A percentile compares a stretch with the other conserved stretches of the same genome.
These are phyloP conservation scores for Cryptosporidium parvum DNA, from an alignment of 169 alveolate genomes.

Conservation along the genomic window DNA sequence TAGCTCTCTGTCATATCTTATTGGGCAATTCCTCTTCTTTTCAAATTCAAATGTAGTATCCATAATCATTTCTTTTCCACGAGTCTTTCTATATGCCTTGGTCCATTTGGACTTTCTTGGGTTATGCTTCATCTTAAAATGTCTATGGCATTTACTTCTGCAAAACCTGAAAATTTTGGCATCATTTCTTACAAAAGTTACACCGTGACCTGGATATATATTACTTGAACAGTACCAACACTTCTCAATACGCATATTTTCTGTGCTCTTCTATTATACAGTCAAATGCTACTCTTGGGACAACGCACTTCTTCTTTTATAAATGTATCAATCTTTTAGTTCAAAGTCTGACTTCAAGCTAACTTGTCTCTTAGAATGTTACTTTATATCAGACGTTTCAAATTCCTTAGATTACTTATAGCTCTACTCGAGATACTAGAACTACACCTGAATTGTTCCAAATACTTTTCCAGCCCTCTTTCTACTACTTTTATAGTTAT, in stretches of 20 bases:
- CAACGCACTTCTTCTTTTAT: background rate
- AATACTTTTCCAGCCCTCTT: background rate
- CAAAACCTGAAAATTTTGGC: constrained; percentile 97
- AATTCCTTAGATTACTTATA: background rate
- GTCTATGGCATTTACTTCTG: constrained; percentile 97
- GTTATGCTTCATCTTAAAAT: constrained; percentile 97
- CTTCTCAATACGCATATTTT: constrained; percentile 94
- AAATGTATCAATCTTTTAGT: background rate
- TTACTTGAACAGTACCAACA: constrained; percentile 97
- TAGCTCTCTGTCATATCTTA: constrained; percentile 94
- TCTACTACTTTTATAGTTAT: background rate
- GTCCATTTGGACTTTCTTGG: constrained; percentile 99
- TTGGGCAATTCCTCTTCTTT: constrained; percentile 95
- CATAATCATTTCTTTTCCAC: constrained; percentile 95
- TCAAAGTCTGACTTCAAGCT: background rate
- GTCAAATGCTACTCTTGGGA: background rate
- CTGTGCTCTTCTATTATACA: background rate
- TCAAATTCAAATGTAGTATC: constrained; percentile 97
- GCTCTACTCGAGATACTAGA: background rate
- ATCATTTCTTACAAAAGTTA: constrained; percentile 97
- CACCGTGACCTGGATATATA: constrained; percentile 99
- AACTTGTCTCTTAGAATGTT: background rate
- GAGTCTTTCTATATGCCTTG: constrained; percentile 95
- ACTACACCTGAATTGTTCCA: background rate
- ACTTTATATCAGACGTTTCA: background rate